Evolutionary conservation across 495 filamentous ascomycete species (phyloP), one percentile per base, ranked within the genome.

Genomic region (Haplographium delicatum): DNA sequence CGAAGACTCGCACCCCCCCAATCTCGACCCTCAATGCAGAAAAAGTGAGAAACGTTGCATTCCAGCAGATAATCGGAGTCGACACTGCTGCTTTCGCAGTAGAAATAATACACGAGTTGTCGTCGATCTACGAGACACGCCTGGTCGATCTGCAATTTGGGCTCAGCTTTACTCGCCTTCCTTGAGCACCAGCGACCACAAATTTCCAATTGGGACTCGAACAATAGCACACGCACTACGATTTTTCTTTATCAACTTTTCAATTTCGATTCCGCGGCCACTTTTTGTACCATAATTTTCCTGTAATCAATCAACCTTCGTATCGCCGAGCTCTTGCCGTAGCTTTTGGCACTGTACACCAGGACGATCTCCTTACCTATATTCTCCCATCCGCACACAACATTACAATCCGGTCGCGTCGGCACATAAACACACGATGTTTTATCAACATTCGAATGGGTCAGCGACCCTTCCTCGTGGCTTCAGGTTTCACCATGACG

Each of bases 401-500:
- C 2, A 45, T 35, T 37, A 45, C 44, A 53, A 53, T 49, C 49
- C 48, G 44, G 37, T 39, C 40, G 31, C 38, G 26, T n/a, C 34
- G 10, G 34, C 2, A 43, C 10, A 34, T 22, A 23, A 49, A 19
- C 18, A 47, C 44, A 50, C 23, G 44, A 58, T 68, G 57, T 67
- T 68, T 65, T 67, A 67, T 42, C 58, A 61, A 46, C 44, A 50
- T 4, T 49, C 53, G 30, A 53, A 61, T 56, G 68, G 62, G 11
- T 59, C 66, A 22, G 62, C 66, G 37, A 68, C 65, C 53, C 64
- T 70, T 23, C 66, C 70, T 46, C 60, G 69, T 44, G 62, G 59
- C 51, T 74, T 69, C 51, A 58, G 62, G 59, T 68, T 57, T 46
- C 57, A 64, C 35, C n/a, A n/a, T n/a, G n/a, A n/a, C n/a, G n/a